Conservation (phyloP, 73 alveolate species). For the Tetrahymena thermophila region DNA sequence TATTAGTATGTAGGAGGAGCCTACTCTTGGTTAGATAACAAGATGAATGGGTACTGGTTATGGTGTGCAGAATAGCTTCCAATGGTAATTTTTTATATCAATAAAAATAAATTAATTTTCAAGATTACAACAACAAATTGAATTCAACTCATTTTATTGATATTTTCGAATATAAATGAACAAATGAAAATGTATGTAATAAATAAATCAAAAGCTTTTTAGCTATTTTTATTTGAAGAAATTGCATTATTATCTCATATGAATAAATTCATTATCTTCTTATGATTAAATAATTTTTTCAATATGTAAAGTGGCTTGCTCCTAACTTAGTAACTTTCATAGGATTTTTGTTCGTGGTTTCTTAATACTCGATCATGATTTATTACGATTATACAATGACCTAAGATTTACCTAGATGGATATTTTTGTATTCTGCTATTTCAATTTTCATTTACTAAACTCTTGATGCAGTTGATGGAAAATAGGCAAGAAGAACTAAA, state of each 20-base stretch:
- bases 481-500: conserved; percentile 88
- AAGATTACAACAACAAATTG: not conserved
- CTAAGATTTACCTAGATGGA: conserved; percentile 56
- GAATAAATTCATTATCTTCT: not conserved
- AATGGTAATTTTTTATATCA: conserved; percentile 10
- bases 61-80: conserved; percentile 69
- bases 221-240: too few species aligned
- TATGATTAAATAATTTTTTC: not conserved
- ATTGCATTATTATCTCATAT: too few species aligned
- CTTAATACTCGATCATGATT: conserved; percentile 49
- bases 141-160: too few species aligned
- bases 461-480: conserved; percentile 94
- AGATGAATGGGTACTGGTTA: conserved; percentile 87
- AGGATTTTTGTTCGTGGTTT: conserved; percentile 67
- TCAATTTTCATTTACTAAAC: conserved; percentile 83
- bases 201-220: too few species aligned
- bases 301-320: conserved; percentile 46
- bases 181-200: too few species aligned
- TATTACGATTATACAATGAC: conserved; percentile 72
- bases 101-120: not conserved
- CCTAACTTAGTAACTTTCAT: conserved; percentile 85
- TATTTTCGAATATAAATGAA: too few species aligned
- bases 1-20: conserved; percentile 83
- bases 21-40: conserved; percentile 67
- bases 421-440: conserved; percentile 64